A percentile compares a stretch with the other conserved stretches of the same genome.
phyloP scores from a whole-genome alignment of 2,329 filamentous ascomycete genomes.

The Sclerotinia trifoliorum region DNA sequence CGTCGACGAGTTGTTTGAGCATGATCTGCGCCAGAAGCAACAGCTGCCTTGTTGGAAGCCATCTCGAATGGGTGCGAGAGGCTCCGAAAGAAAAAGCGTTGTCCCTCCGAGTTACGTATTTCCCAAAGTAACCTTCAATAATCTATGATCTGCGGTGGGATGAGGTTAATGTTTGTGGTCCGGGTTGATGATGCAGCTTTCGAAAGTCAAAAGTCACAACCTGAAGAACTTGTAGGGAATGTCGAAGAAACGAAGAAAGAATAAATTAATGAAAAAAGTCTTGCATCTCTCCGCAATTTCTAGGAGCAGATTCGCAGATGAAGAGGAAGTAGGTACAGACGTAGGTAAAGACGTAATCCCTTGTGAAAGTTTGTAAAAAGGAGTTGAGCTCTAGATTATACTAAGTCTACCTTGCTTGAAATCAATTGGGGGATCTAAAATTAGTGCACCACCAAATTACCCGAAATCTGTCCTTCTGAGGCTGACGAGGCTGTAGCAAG shows the following conservation, averaged over 20 bases:
- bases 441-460: conserved; percentile 16
- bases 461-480: conserved; percentile 24
- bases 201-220: conserved; percentile 13
- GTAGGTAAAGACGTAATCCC: conserved; percentile 20
- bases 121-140: conserved; percentile 3
- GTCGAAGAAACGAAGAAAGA: conserved; percentile 12
- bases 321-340: conserved; percentile 9
- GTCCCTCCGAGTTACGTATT: neutral
- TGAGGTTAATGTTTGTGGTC: conserved; percentile 18
- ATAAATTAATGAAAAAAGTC: conserved; percentile 31
- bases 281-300: conserved; percentile 35
- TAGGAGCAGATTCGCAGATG: conserved; percentile 13
- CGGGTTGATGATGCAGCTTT: conserved; percentile 13
- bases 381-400: conserved; percentile 18
- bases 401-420: conserved; percentile 21
- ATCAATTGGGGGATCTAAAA: conserved; percentile 20
- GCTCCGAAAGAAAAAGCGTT: conserved; percentile 1
- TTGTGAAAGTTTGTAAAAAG: conserved; percentile 20
- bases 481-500: conserved; percentile 21
- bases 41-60: conserved; percentile 49
- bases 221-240: conserved; percentile 10
- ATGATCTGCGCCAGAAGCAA: conserved; percentile 59
- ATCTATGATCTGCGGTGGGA: conserved; percentile 7
- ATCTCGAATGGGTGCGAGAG: conserved; percentile 30
- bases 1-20: conserved; percentile 57